Evolutionary conservation across 805 yeast species (phyloP).

Genomic region (Hanseniaspora mollemarum): DNA sequence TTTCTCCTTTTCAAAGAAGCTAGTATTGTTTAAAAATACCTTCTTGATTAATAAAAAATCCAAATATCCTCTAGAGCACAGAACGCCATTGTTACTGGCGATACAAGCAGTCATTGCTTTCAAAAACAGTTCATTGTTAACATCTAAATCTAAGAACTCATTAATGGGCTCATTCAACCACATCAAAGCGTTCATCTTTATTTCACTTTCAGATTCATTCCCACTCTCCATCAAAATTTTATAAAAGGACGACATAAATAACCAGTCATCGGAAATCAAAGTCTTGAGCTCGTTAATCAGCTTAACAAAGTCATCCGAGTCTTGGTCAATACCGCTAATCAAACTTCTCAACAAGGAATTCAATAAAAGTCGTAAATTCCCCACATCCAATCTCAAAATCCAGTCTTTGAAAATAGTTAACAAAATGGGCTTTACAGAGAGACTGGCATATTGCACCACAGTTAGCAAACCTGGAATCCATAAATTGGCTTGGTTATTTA

Average conservation of each 20-base stretch:
- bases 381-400: conserved; percentile 42
- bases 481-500: conserved; percentile 46
- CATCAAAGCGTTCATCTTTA: conserved; percentile 65
- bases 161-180: conserved; percentile 36
- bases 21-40: conserved; percentile 42
- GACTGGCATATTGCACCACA: conserved; percentile 74
- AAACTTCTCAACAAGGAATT: conserved; percentile 64
- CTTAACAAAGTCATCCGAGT: conserved; percentile 59
- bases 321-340: conserved; percentile 86
- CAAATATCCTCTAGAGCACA: conserved; percentile 54
- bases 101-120: conserved; percentile 45
- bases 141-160: neutral
- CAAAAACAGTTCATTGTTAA: conserved; percentile 46
- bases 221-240: conserved; percentile 64
- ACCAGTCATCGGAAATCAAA: conserved; percentile 50
- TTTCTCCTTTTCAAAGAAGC: conserved; percentile 18
- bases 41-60: conserved; percentile 45
- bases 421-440: conserved; percentile 72
- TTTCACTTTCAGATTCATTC: conserved; percentile 38
- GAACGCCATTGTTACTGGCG: conserved; percentile 58
- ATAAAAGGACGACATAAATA: conserved; percentile 80
- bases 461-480: conserved; percentile 96
- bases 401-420: conserved; percentile 49
- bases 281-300: conserved; percentile 50
- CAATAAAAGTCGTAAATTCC: conserved; percentile 42